Base-by-base conservation (phyloP, 306 rosid species). In the Begonia masoniana region DNA sequence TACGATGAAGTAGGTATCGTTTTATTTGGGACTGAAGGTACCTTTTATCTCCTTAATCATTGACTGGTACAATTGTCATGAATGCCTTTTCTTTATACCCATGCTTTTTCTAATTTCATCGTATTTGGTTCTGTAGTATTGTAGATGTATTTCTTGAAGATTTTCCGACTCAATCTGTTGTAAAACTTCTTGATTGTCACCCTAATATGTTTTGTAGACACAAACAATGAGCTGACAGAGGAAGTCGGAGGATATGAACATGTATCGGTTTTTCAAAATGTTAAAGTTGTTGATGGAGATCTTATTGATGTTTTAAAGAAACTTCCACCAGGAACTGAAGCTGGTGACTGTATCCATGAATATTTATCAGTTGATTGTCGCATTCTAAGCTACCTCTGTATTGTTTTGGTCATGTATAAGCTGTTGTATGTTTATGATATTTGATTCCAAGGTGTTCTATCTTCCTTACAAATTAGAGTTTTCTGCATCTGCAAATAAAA, bases 211-310 rank as follows among this genome's bases (percentile, higher is more conserved):
- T 54, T 78, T 45, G 57, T 80, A 89, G 95, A 77, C 45, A 85
- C 97, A 51, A 68, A 83, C 50, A 89, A 89, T 10, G 97, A 82
- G 63, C 72, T 89, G 43, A 78, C 91, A 10, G 60, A 43, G 36
- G 97, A 89, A 74, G 91, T 89, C 55, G 94, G 97, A 19, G 97
- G 97, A 49, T 89, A 89, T 63, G 69, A 89, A 53, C 85, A 89
- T 73, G 89, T 82, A 39, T 71, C 60, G 71, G 95, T 85, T 57
- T 62, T 73, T 69, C 78, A 64, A 75, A 56, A 75, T 62, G 71
- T 78, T 55, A 77, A 81, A 60, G 97, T 82, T 68, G 95, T 89
- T 12, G 97, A 85, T 66, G 87, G 78, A 51, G 85, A 80, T 67
- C 70, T 81, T 60, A 58, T 80, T 68, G 94, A 78, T 57, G 62